Conservation (phyloP, 345 rosid genomes). For the Salix brachista region DNA sequence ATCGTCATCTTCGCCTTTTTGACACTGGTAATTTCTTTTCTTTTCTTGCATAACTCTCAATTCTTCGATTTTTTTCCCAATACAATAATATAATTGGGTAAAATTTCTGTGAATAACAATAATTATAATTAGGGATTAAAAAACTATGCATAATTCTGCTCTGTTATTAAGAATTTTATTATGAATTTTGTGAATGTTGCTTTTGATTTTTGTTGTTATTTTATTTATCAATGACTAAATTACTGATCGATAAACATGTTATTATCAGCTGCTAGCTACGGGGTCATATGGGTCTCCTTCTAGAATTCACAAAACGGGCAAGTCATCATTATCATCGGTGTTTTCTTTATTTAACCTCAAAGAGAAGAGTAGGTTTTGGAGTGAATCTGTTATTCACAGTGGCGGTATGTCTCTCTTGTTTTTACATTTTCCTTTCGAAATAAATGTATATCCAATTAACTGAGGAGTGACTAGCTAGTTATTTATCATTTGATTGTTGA, state of each 20-base stretch:
- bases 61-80: background rate
- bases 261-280: background rate
- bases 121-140: background rate
- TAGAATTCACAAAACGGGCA: background rate
- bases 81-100: background rate
- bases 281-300: constrained; percentile 6
- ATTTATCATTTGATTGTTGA: background rate
- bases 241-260: background rate
- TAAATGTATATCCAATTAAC: background rate
- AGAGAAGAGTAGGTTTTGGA: constrained; percentile 89
- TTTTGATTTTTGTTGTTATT: too few species aligned
- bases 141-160: background rate
- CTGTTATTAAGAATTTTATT: background rate
- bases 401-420: constrained; percentile 32
- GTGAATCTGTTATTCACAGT: constrained; percentile 67
- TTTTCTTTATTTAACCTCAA: constrained; percentile 88
- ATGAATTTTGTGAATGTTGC: background rate
- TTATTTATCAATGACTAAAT: background rate
- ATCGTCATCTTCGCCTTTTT: background rate
- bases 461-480: background rate
- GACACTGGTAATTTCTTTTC: background rate
- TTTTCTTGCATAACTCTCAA: background rate
- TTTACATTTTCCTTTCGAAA: background rate
- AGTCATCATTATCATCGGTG: constrained; percentile 39
- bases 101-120: background rate